Evolutionary conservation across 331 rosid genomes (phyloP).

Genomic region (Rhamnella rubrinervis): DNA sequence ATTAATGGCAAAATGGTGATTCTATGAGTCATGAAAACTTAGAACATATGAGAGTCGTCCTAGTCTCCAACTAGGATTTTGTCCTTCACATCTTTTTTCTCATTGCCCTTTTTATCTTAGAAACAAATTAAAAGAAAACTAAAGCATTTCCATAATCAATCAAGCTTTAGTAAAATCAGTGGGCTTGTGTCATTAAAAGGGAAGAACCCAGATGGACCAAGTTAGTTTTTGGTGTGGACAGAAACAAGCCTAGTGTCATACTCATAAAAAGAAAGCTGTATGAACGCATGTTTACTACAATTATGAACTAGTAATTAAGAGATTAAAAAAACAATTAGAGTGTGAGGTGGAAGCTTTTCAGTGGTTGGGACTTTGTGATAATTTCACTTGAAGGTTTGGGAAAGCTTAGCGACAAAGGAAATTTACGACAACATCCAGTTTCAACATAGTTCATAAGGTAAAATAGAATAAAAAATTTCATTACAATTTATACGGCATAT

Average conservation of each 20-base stretch:
- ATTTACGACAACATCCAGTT: too few relatives aligned
- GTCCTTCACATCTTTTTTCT: conserved; percentile 11
- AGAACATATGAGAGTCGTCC: conserved; percentile 24
- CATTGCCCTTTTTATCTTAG: conserved; percentile 1
- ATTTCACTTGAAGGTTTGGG: background rate
- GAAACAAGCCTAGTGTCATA: too few relatives aligned
- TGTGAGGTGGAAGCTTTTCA: conserved; percentile 38
- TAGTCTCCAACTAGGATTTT: conserved; percentile 5
- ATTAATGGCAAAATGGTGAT: background rate
- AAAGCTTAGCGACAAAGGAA: conserved; percentile 30
- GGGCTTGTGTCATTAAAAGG: background rate
- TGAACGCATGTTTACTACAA: background rate
- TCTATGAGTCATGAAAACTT: conserved; percentile 27
- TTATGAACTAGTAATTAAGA: background rate
- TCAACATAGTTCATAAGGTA: too few relatives aligned
- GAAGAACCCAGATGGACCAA: background rate
- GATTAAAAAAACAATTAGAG: conserved; percentile 15
- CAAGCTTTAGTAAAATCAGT: background rate
- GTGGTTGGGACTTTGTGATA: conserved; percentile 6
- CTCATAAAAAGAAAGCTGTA: too few relatives aligned
- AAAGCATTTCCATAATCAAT: background rate
- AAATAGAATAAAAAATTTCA: too few relatives aligned
- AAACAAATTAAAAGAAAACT: background rate
- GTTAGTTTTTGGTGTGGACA: background rate
- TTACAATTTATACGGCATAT: too few relatives aligned